phyloP scores from a whole-genome alignment of 371 early-diverging fungal species.

The Syncephalis plumigaleata region DNA sequence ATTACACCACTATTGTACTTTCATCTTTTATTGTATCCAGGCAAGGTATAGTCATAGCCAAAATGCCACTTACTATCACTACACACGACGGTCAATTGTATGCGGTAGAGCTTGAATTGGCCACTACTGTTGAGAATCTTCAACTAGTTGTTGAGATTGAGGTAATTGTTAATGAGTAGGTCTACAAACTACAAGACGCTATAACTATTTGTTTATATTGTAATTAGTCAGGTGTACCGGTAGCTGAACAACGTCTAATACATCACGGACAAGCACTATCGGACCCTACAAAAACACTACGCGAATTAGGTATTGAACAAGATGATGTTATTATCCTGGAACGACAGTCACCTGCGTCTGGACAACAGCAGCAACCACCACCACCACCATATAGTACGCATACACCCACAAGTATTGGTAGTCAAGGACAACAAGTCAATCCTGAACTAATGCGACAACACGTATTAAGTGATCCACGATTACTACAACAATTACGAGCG shows the following conservation, averaged over 20 bases:
- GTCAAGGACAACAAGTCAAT: background rate
- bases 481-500: constrained; percentile 32
- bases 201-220: background rate
- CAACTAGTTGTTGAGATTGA: constrained; percentile 70
- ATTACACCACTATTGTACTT: too few species aligned
- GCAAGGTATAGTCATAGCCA: too few species aligned
- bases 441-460: constrained; percentile 56
- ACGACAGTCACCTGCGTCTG: constrained; percentile 1
- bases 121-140: constrained; percentile 67
- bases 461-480: constrained; percentile 41
- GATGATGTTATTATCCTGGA: constrained; percentile 58
- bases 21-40: too few species aligned
- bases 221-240: constrained; percentile 32
- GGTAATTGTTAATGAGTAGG: constrained; percentile 15
- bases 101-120: constrained; percentile 53
- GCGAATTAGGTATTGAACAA: constrained; percentile 39
- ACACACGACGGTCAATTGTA: constrained; percentile 41
- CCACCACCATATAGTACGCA: too few species aligned
- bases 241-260: constrained; percentile 25
- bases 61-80: constrained; percentile 43
- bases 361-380: background rate
- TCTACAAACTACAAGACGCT: background rate
- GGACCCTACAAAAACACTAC: constrained; percentile 41
- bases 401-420: background rate
- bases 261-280: constrained; percentile 39